phyloP scores from a whole-genome alignment of 1,284 basidiomycete genomes.

The Sporisorium iseilematis-ciliati region DNA sequence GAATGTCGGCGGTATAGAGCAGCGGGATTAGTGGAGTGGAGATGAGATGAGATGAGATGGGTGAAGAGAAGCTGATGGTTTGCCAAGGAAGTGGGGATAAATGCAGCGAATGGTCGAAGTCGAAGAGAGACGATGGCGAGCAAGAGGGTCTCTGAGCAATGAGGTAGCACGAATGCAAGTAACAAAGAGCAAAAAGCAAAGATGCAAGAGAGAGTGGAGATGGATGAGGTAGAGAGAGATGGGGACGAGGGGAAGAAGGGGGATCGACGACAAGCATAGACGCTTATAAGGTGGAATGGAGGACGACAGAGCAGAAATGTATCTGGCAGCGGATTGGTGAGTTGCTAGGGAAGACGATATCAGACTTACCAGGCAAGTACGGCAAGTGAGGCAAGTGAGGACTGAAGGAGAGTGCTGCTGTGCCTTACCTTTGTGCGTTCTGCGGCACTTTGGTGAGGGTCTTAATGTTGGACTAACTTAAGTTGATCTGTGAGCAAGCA shows the following conservation, averaged over 20 bases:
- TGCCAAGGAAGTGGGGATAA: neutral
- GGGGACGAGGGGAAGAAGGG: slow-evolving; percentile 8
- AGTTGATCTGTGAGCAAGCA: neutral
- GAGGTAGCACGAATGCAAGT: neutral
- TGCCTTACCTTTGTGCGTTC: neutral
- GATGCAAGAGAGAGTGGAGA: neutral
- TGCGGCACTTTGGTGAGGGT: neutral
- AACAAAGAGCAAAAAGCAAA: neutral
- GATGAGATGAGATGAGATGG: neutral
- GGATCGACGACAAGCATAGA: slow-evolving; percentile 39
- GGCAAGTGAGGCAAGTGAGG: neutral
- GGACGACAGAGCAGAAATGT: slow-evolving; percentile 19
- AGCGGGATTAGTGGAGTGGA: neutral
- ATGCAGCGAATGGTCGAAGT: neutral
- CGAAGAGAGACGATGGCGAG: slow-evolving; percentile 1
- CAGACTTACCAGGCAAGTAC: slow-evolving; percentile 7
- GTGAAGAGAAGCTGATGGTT: neutral
- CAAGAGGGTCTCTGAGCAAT: no score
- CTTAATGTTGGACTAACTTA: neutral
- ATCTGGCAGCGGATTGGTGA: slow-evolving; percentile 12
- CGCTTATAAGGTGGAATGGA: slow-evolving; percentile 42
- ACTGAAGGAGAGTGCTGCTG: neutral
- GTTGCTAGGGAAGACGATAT: slow-evolving; percentile 11
- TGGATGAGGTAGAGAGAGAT: slow-evolving; percentile 7
- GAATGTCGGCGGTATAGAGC: neutral